Evolutionary conservation across 1,139 yeast genomes (phyloP), one percentile per base, ranked within the genome.

Genomic region (Meyerozyma elateridarum): DNA sequence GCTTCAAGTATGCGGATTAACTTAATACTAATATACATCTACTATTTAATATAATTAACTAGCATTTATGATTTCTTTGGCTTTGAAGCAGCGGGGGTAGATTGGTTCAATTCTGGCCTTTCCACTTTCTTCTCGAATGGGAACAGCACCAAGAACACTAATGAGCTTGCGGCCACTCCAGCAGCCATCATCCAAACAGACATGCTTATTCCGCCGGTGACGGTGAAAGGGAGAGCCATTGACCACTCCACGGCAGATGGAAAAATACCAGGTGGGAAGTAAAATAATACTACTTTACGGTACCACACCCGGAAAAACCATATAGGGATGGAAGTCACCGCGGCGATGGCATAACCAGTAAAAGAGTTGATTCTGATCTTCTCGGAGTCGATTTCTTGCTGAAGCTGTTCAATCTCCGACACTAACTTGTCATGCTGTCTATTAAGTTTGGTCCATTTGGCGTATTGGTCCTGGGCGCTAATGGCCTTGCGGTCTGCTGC

Each of bases 381-480:
- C 25, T 62, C 58, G 4, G 54, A 39, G 3, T 62, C 51, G 9
- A 76, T 54, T 3, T 51, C 46, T 13, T 56, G 55, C 31, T 61
- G 70, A 35, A 75, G 49, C 11, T 48, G 42, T 17, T 67, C 72
- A 8, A 83, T 60, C 40, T 82, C 77, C 8, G 60, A 64, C 32
- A 68, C 65, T 34, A 85, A 53, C 39, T 73, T 71, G 41, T 82
- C 89, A 37, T 71, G 61, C 46, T 72, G 73, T 31, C 98, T 72
- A 48, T 87, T 89, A 41, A 89, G 69, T 54, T 87, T 87, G 3
- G 97, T 94, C 98, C 98, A 91, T 48, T 75, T 80, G 29, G 97
- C 96, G 55, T 89, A 91, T 48, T 91, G 80, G 52, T 91, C 96
- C 55, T 89, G 96, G 5, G 96, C 93, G 39, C 88, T 76, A 11